Base-by-base conservation (phyloP, 2,329 filamentous ascomycete species). In the Penicillium sp. region DNA sequence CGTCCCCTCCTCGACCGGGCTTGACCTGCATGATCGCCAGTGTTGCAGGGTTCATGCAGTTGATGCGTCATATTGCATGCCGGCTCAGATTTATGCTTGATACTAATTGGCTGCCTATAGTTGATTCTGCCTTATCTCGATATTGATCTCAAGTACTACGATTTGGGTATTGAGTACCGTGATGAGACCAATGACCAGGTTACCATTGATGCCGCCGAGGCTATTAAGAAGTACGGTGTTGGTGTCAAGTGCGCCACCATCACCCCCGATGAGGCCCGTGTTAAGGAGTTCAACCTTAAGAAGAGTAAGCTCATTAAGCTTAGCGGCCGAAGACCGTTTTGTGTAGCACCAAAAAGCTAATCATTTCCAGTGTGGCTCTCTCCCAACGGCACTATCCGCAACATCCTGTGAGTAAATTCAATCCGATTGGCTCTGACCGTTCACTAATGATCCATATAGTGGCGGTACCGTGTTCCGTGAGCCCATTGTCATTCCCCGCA, bases 171-270 rank as follows among this genome's bases (percentile, higher is more conserved):
- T 64, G 87, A 91, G 76, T 96, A 96, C 85, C 90, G 94, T 75
- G 93, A 99, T 77, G 79, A 96, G 85, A 97, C 94, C 75, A 87
- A 96, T 77, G 94, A 97, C 78, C 85, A 97, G 82, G 93, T 99
- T 79, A 99, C 94, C 62, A 77, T 93, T 68, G 94, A 97, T 74
- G 90, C 93, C 55, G 94, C 94, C 55, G 91, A 96, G 81, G 94
- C 94, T 43, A 97, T 97, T 82, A 93, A 96, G 86, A 96, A 97
- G 84, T 97, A 97, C 84, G 91, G 89, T 59, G 94, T 99, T 55
- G 94, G 93, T 78, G 91, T 99, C 82, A 99, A 99, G 85, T 99
- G 94, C 79, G 94, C 94, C 66, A 99, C 94, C 76, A 99, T 99
- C 81, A 99, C 94, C 43, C 94, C 94, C 39, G 94, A 99, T 76